Conservation (phyloP, 345 rosid species). For the Pistacia integerrima region DNA sequence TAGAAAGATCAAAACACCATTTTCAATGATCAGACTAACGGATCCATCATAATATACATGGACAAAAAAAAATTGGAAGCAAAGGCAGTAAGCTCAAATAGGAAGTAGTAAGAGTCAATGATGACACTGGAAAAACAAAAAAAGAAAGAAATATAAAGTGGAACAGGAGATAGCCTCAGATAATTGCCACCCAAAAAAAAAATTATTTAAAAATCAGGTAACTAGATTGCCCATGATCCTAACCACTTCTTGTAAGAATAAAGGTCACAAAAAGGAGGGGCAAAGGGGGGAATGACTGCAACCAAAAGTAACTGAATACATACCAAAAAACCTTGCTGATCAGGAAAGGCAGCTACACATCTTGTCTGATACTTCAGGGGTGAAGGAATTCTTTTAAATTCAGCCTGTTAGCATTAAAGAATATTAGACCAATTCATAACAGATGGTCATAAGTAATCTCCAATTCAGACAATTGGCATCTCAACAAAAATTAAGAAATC, state of each 20-base stretch:
- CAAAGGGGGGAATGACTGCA: neutral
- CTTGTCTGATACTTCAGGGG: slow-evolving; percentile 97
- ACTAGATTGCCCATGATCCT: no score
- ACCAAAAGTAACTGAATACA: slow-evolving; percentile 6
- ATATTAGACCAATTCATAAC: neutral
- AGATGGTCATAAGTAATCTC: slow-evolving; percentile 1
- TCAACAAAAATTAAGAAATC: neutral
- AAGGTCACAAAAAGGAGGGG: neutral
- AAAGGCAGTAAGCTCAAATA: neutral
- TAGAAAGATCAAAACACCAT: slow-evolving; percentile 27
- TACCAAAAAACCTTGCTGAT: slow-evolving; percentile 99
- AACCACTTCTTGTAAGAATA: neutral
- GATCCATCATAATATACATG: neutral
- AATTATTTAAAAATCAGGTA: neutral
- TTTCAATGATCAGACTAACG: slow-evolving; percentile 14
- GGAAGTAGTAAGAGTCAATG: neutral
- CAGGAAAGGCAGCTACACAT: slow-evolving; percentile 97
- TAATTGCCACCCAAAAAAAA: neutral
- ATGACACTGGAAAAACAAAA: neutral
- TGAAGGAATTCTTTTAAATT: slow-evolving; percentile 83
- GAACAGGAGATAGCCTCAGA: neutral
- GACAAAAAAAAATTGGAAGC: neutral
- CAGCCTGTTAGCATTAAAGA: slow-evolving; percentile 49
- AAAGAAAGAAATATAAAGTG: neutral
- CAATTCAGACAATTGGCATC: neutral